These are phyloP conservation scores for Daldinia bambusicola DNA, from an alignment of 495 filamentous ascomycete genomes.

Conservation along the genomic window DNA sequence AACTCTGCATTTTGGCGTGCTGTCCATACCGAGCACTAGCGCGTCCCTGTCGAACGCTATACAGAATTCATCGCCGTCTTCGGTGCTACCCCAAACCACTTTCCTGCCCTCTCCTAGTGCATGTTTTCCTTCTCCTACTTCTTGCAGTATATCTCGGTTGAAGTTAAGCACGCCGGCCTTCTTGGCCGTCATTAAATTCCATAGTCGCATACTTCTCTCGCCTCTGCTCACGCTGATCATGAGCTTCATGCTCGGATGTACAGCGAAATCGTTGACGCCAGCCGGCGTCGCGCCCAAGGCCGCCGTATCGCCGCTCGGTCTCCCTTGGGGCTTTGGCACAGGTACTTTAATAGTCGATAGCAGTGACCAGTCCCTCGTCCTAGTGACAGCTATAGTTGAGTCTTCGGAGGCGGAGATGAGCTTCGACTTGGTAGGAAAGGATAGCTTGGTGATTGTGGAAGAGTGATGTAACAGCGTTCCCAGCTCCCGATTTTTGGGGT, in stretches of 20 bases:
- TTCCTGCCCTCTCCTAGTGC: slow-evolving; percentile 83
- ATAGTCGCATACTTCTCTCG: slow-evolving; percentile 90
- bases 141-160: slow-evolving; percentile 68
- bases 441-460: slow-evolving; percentile 77
- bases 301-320: slow-evolving; percentile 91
- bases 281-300: slow-evolving; percentile 81
- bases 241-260: slow-evolving; percentile 95
- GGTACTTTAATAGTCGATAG: slow-evolving; percentile 92
- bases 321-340: slow-evolving; percentile 80
- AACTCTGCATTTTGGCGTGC: slow-evolving; percentile 76
- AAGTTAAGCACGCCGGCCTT: slow-evolving; percentile 94
- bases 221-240: slow-evolving; percentile 91
- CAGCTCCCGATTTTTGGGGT: slow-evolving; percentile 86
- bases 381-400: slow-evolving; percentile 84
- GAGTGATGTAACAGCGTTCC: slow-evolving; percentile 88
- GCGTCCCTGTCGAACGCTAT: slow-evolving; percentile 89
- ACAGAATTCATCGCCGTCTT: slow-evolving; percentile 80
- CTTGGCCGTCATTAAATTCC: slow-evolving; percentile 96
- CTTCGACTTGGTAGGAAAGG: slow-evolving; percentile 88
- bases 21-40: slow-evolving; percentile 87
- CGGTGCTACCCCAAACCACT: slow-evolving; percentile 79
- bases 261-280: slow-evolving; percentile 94
- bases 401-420: slow-evolving; percentile 86
- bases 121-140: slow-evolving; percentile 78
- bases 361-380: slow-evolving; percentile 88